Evolutionary conservation across 768 basidiomycete species (phyloP).

Genomic region (Mycena olivaceomarginata): DNA sequence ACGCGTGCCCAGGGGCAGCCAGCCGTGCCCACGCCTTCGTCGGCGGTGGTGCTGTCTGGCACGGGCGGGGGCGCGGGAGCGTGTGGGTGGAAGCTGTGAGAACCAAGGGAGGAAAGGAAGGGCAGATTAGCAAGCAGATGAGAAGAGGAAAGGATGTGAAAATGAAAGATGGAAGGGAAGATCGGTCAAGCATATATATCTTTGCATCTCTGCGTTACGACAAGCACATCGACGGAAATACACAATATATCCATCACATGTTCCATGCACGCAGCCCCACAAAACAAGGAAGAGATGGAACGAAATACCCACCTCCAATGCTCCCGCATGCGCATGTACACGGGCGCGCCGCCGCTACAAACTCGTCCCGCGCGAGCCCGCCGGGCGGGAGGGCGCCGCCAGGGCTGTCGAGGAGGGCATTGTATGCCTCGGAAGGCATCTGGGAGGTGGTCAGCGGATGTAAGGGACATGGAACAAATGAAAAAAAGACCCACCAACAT

Average conservation of each 20-base stretch:
- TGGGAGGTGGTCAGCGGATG: not conserved
- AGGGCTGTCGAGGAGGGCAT: conserved; percentile 43
- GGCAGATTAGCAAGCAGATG: not conserved
- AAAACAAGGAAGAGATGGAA: no score
- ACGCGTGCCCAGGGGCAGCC: conserved; percentile 53
- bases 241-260: no score
- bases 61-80: conserved; percentile 28
- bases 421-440: conserved; percentile 54
- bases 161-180: no score
- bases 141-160: no score
- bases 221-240: no score
- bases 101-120: no score
- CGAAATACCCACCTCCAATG: conserved; percentile 61
- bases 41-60: conserved; percentile 37
- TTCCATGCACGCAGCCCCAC: no score
- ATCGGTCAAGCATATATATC: no score
- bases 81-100: conserved; percentile 29
- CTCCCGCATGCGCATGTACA: conserved; percentile 68
- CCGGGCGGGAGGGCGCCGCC: conserved; percentile 42
- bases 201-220: not conserved
- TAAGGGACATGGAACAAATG: no score
- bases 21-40: conserved; percentile 63
- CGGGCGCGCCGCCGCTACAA: conserved; percentile 56
- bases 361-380: conserved; percentile 45
- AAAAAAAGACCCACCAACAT: conserved; percentile 2